Base-by-base conservation (phyloP, 2,329 filamentous ascomycete genomes). In the Cercospora berteroae region DNA sequence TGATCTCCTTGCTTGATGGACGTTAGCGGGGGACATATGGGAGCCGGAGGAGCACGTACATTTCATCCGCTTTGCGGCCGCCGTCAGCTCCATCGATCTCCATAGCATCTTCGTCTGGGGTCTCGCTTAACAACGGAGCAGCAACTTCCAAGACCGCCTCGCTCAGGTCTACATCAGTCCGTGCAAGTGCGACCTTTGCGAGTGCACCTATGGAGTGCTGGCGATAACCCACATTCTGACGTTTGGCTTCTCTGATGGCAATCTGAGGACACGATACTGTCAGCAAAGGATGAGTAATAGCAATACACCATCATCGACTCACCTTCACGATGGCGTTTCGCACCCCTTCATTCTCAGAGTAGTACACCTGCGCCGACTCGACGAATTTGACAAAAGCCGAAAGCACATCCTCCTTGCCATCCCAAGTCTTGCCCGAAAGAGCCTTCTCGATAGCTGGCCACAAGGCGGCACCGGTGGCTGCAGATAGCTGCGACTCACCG, bases 361-460 rank as follows among this genome's bases (percentile, higher is more conserved):
- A 88, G 31, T 92, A 81, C 7, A 78, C 79, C 70, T 84, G 85
- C 0, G 86, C 87, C 69, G 89, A 87, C 74, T 87, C 85, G 0
- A 91, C 88, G 73, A 98, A 95, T 66, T 88, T 86, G 4, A 93
- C 90, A 78, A 95, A 93, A 5, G 91, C 89, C 52, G 88, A 85
- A 2, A 98, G 83, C 33, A 99, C 87, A 72, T 88, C 89, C 79
- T 97, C 93, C 77, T 99, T 99, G 23, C 93, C 93, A 0, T 90
- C 86, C 84, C 97, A 99, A 0, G 94, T 97, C 83, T 97, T 98
- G 12, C 96, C 88, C 2, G 88, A 87, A 48, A 98, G 81, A 1
- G 92, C 88, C 75, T 90, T 92, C 70, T 97, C 92, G 58, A 97
- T 84, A 1, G 90, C 86, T 0, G 92, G 92, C 94, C 94, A 99